These are phyloP conservation scores for Mortierella sp. DNA, from an alignment of 371 early-diverging fungal species.

Conservation along the genomic window DNA sequence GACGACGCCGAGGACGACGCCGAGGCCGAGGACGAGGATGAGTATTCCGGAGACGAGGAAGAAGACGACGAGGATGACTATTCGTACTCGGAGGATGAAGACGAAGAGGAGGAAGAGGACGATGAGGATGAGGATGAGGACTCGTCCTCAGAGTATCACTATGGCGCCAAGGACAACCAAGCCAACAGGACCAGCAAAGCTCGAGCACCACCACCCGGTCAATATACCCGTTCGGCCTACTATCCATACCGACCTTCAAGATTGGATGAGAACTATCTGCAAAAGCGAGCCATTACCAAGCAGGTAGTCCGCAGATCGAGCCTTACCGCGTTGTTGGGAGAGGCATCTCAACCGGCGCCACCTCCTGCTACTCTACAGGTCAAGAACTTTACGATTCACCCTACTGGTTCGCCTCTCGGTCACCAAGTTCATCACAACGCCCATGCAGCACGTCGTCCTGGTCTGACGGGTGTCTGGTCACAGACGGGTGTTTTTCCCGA, in stretches of 20 bases:
- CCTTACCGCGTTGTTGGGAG: slow-evolving; percentile 44
- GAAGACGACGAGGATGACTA: slow-evolving; percentile 33
- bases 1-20: slow-evolving; percentile 20
- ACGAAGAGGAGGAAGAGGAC: slow-evolving; percentile 26
- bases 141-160: slow-evolving; percentile 20
- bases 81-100: slow-evolving; percentile 31
- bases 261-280: slow-evolving; percentile 38
- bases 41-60: slow-evolving; percentile 9
- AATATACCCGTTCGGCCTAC: slow-evolving; percentile 21
- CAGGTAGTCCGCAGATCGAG: slow-evolving; percentile 54
- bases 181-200: slow-evolving; percentile 8
- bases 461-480: slow-evolving; percentile 27
- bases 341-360: slow-evolving; percentile 26
- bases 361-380: not conserved
- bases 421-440: slow-evolving; percentile 18
- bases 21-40: slow-evolving; percentile 21
- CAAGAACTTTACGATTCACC: slow-evolving; percentile 4
- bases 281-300: slow-evolving; percentile 42
- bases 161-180: slow-evolving; percentile 19
- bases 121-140: slow-evolving; percentile 13
- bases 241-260: slow-evolving; percentile 30
- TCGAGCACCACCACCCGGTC: slow-evolving; percentile 12
- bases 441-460: slow-evolving; percentile 21
- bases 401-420: slow-evolving; percentile 7
- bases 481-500: not conserved